Evolutionary conservation across 2,329 filamentous ascomycete species (phyloP).

Genomic region (Allantophomopsis lycopodina): DNA sequence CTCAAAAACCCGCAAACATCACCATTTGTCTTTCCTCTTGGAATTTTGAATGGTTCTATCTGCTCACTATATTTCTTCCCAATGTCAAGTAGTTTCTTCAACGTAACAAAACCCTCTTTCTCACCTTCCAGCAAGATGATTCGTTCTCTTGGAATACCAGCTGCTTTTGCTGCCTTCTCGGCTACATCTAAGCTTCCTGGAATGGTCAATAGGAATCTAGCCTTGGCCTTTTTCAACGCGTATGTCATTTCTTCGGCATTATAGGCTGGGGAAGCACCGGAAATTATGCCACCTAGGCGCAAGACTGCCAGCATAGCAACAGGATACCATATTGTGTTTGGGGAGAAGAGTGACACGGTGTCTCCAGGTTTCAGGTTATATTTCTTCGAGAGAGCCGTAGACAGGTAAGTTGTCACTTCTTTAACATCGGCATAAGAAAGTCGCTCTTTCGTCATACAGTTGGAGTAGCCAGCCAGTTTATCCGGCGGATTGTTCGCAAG

Average conservation of each 20-base stretch:
- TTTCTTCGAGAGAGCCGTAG: constrained; percentile 41
- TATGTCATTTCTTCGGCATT: constrained; percentile 56
- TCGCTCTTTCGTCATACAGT: constrained; percentile 43
- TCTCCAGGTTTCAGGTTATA: constrained; percentile 39
- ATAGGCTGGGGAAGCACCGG: constrained; percentile 50
- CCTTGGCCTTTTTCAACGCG: constrained; percentile 40
- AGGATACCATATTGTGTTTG: constrained; percentile 55
- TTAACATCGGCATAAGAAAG: constrained; percentile 45
- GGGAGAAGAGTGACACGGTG: constrained; percentile 45
- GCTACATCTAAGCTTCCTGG: constrained; percentile 40
- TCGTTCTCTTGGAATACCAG: constrained; percentile 34
- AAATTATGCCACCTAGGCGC: constrained; percentile 37
- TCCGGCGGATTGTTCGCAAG: constrained; percentile 12
- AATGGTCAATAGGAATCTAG: constrained; percentile 43
- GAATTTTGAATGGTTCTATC: constrained; percentile 31
- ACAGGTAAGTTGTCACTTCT: constrained; percentile 39
- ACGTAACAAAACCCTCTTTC: constrained; percentile 31
- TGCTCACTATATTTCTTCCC: constrained; percentile 21
- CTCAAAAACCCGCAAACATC: constrained; percentile 38
- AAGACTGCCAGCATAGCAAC: constrained; percentile 45
- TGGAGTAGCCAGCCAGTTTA: constrained; percentile 20
- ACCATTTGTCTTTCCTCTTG: constrained; percentile 36
- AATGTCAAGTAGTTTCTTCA: constrained; percentile 22
- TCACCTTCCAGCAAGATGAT: constrained; percentile 43
- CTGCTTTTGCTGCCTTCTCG: constrained; percentile 34